Base-by-base conservation (phyloP, 2,329 filamentous ascomycete genomes). In the Apiospora malaysiana region DNA sequence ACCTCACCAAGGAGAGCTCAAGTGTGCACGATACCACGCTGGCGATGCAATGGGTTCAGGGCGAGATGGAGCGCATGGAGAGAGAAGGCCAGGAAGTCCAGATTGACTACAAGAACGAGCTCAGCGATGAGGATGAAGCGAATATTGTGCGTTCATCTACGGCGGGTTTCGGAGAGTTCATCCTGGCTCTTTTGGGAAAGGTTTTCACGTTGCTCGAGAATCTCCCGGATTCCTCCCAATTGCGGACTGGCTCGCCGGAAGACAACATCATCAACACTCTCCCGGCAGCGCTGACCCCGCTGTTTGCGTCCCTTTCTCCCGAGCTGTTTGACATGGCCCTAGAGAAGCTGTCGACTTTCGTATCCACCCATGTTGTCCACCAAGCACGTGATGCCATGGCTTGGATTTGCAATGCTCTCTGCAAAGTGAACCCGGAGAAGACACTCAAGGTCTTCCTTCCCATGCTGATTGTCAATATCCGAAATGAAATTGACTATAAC, bases 311-410 rank as follows among this genome's bases (percentile, higher is more conserved):
- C 0, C 85, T 99, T 32, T 98, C 96, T 0, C 94, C 95, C 0
- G 94, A 98, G 78, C 89, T 98, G 14, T 99, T 97, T 77, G 96
- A 98, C 77, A 89, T 96, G 79, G 94, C 94, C 0, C 84, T 99
- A 68, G 93, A 97, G 72, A 98, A 98, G 85, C 90, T 99, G 76
- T 93, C 94, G 2, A 90, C 93, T 43, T 99, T 99, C 80, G 93
- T 98, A 37, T 92, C 93, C 1, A 93, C 93, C 73, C 96, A 98
- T 83, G 96, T 99, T 67, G 95, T 99, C 23, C 95, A 99, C 77
- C 96, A 98, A 82, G 95, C 96, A 69, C 88, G 95, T 74, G 96
- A 99, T 85, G 95, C 96, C 9, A 98, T 99, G 93, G 96, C 97
- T 1, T 99, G 97, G 87, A 98, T 98, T 69, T 93, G 95, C 82